Percentiles rank a stretch among this genome's conserved stretches.
These are phyloP conservation scores for Cucumis hystrix DNA, from an alignment of 306 rosid genomes.

Conservation along the genomic window DNA sequence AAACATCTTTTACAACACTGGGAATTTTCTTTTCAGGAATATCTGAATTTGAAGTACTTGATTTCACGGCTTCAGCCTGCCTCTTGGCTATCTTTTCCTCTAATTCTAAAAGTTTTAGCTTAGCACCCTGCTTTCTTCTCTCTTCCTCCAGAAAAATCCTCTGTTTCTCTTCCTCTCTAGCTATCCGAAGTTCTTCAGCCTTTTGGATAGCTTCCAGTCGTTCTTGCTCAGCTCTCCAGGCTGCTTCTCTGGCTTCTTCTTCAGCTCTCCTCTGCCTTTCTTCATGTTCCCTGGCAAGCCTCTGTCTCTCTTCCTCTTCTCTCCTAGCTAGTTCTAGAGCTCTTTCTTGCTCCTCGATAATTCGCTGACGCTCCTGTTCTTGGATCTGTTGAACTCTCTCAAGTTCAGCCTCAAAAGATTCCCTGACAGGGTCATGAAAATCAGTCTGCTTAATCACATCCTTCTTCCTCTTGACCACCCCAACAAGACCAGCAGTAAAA, in stretches of 20 bases:
- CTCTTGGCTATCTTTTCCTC: constrained; percentile 86
- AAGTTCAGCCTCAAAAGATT: constrained; percentile 96
- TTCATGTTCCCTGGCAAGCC: constrained; percentile 66
- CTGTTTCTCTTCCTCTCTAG: constrained; percentile 75
- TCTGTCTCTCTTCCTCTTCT: constrained; percentile 75
- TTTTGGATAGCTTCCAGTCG: constrained; percentile 46
- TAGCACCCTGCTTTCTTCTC: constrained; percentile 89
- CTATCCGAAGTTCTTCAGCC: constrained; percentile 76
- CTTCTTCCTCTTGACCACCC: constrained; percentile 86
- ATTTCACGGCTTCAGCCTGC: constrained; percentile 44
- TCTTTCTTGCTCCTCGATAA: constrained; percentile 79
- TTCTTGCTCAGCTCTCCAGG: constrained; percentile 90
- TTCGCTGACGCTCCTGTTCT: constrained; percentile 74
- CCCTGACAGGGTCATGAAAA: constrained; percentile 89
- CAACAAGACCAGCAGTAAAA: constrained; percentile 43
- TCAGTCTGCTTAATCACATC: constrained; percentile 59
- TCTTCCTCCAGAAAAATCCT: constrained; percentile 71
- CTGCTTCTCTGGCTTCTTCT: constrained; percentile 91
- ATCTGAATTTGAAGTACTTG: constrained; percentile 24
- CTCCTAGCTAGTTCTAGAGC: constrained; percentile 66
- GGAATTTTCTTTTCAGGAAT: constrained; percentile 37
- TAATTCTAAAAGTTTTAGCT: constrained; percentile 79
- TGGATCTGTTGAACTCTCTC: constrained; percentile 98
- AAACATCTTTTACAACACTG: constrained; percentile 25
- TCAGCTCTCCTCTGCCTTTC: constrained; percentile 75